Evolutionary conservation across 768 basidiomycete genomes (phyloP).

Genomic region (Auriculariales sp.): DNA sequence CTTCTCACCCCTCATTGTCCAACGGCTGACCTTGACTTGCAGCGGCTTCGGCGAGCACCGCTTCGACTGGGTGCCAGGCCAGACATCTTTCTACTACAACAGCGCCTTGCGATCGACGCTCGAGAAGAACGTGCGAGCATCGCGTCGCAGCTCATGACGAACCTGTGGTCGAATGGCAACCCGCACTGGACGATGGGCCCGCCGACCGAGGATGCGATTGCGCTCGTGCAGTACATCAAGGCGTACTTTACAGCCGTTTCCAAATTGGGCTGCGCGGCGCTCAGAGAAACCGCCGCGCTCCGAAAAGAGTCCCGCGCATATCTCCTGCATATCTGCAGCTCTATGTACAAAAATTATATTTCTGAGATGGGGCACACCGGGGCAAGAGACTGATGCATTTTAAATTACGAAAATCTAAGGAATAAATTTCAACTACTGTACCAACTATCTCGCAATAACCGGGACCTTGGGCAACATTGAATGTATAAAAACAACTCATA

Average conservation of each 20-base stretch:
- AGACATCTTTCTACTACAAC: constrained; percentile 6
- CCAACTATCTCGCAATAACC: too few species aligned
- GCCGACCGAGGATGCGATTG: constrained; percentile 9
- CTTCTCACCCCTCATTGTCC: background rate
- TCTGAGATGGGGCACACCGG: too few species aligned
- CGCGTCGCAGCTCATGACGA: constrained; percentile 4
- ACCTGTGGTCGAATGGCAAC: constrained; percentile 9
- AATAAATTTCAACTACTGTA: too few species aligned
- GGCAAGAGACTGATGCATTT: too few species aligned
- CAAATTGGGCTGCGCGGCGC: too few species aligned
- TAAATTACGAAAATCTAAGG: too few species aligned
- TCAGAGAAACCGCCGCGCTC: too few species aligned
- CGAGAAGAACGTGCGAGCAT: constrained; percentile 7
- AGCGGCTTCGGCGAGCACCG: constrained; percentile 10
- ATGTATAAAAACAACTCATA: too few species aligned
- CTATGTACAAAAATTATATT: too few species aligned
- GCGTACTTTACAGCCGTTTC: constrained; percentile 12
- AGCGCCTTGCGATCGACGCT: constrained; percentile 3
- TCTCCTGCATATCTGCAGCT: too few species aligned
- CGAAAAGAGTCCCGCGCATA: too few species aligned
- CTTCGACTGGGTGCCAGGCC: constrained; percentile 8
- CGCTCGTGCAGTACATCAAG: constrained; percentile 9
- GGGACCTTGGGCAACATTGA: too few species aligned
- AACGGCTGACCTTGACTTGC: background rate
- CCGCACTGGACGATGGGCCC: constrained; percentile 6